Percentiles rank a stretch among this genome's conserved stretches.
These are phyloP conservation scores for Komagataella populi DNA, from an alignment of 805 yeast genomes.

Conservation along the genomic window DNA sequence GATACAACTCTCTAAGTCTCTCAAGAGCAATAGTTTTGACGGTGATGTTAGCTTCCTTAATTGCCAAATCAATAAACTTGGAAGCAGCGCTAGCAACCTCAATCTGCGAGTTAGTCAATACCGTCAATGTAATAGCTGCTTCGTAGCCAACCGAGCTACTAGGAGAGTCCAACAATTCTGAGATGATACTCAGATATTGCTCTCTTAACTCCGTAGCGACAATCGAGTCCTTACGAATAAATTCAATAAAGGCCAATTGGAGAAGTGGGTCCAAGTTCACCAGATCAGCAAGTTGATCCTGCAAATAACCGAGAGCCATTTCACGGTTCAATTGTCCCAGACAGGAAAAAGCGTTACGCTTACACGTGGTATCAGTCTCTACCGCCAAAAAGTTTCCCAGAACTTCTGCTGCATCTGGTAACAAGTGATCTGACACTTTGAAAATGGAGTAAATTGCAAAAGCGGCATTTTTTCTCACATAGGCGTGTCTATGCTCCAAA, in stretches of 20 bases:
- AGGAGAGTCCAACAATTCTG: conserved; percentile 59
- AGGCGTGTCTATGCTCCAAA: conserved; percentile 92
- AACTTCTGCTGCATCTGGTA: conserved; percentile 92
- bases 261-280: conserved; percentile 66
- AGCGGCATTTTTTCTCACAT: conserved; percentile 94
- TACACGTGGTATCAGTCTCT: conserved; percentile 89
- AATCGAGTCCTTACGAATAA: conserved; percentile 71
- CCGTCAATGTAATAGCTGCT: conserved; percentile 71
- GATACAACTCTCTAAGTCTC: conserved; percentile 65
- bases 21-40: conserved; percentile 87
- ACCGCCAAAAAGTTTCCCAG: conserved; percentile 56
- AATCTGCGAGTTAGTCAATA: conserved; percentile 41
- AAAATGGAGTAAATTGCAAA: conserved; percentile 79
- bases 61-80: conserved; percentile 78
- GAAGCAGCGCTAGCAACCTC: conserved; percentile 69
- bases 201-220: conserved; percentile 48
- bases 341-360: conserved; percentile 89
- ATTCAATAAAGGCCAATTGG: conserved; percentile 84
- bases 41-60: conserved; percentile 89
- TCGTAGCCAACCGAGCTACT: conserved; percentile 75
- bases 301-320: conserved; percentile 71
- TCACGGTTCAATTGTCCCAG: conserved; percentile 74
- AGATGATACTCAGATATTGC: conserved; percentile 59
- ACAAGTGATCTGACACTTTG: conserved; percentile 70
- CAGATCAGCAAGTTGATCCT: conserved; percentile 47